phyloP scores from a whole-genome alignment of 352 stramenopile genomes.

The Lagenidium giganteum region DNA sequence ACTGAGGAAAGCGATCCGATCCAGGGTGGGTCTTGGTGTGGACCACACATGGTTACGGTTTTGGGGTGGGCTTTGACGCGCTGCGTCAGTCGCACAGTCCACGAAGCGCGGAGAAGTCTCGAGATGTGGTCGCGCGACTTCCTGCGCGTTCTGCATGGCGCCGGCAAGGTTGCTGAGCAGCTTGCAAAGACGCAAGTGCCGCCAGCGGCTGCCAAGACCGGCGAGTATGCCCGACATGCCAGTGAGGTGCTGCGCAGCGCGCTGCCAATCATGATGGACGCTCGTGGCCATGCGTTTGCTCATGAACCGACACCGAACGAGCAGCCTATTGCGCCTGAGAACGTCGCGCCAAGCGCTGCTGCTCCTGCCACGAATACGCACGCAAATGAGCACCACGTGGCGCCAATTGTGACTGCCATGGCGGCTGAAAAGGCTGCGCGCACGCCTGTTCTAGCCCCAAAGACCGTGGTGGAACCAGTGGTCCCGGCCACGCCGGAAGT shows the following conservation, averaged over 20 bases:
- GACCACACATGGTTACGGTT: too few species aligned
- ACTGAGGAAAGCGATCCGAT: too few species aligned
- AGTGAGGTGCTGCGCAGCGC: too few species aligned
- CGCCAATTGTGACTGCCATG: not conserved
- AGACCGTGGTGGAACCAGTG: constrained; percentile 1
- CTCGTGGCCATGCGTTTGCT: too few species aligned
- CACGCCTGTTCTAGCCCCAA: not conserved
- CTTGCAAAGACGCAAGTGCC: constrained; percentile 30
- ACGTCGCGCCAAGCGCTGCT: not conserved
- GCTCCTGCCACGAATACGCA: constrained; percentile 1
- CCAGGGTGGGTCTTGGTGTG: too few species aligned
- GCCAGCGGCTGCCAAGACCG: constrained; percentile 18
- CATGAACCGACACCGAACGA: too few species aligned
- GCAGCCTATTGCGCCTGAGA: not conserved
- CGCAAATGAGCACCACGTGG: constrained; percentile 2
- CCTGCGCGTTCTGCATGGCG: constrained; percentile 61
- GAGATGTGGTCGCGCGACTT: constrained; percentile 78
- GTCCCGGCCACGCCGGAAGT: constrained; percentile 22
- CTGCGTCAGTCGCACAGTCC: too few species aligned
- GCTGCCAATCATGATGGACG: too few species aligned
- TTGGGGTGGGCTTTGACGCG: too few species aligned
- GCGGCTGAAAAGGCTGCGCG: constrained; percentile 1
- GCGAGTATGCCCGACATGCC: constrained; percentile 33
- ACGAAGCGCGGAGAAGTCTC: not conserved
- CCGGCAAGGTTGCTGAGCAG: constrained; percentile 58